Percentiles rank a stretch among this genome's conserved stretches.
Evolutionary conservation across 179 eudicot species (phyloP).

Genomic region (Vitellaria paradoxa): DNA sequence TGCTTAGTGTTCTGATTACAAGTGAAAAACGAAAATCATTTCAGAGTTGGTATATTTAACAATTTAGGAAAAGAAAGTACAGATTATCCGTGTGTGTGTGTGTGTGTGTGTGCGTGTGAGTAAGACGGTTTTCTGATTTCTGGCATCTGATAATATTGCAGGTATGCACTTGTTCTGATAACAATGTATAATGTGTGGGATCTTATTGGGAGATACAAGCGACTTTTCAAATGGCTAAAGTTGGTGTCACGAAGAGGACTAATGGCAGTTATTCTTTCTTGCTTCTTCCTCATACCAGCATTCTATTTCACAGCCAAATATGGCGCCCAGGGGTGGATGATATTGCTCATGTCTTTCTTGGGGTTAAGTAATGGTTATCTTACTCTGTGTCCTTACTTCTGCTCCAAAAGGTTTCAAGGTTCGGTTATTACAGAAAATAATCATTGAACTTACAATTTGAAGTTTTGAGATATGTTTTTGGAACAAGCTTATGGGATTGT

Average conservation of each 20-base stretch:
- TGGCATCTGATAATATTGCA: slow-evolving; percentile 12
- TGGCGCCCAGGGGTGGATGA: slow-evolving; percentile 54
- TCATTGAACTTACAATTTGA: background rate
- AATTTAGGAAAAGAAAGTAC: background rate
- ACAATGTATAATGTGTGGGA: slow-evolving; percentile 46
- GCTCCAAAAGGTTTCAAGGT: slow-evolving; percentile 52
- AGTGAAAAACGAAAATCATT: background rate
- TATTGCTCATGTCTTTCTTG: slow-evolving; percentile 41
- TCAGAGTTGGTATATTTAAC: background rate
- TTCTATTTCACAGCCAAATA: slow-evolving; percentile 55
- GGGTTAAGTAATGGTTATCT: slow-evolving; percentile 45
- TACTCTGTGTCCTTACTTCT: slow-evolving; percentile 38
- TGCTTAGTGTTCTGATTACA: background rate
- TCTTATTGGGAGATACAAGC: slow-evolving; percentile 46
- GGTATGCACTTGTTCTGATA: slow-evolving; percentile 51
- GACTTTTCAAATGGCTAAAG: slow-evolving; percentile 28
- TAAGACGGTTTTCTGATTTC: background rate
- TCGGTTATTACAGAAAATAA: background rate
- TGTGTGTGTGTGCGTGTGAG: background rate
- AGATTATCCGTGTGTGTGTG: background rate
- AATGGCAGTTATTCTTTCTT: slow-evolving; percentile 15
- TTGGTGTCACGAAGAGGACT: slow-evolving; percentile 39
- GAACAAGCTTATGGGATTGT: background rate
- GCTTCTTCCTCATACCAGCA: slow-evolving; percentile 42
- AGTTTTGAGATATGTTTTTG: background rate